phyloP scores from a whole-genome alignment of 192 early-diverging fungal species.

The Coemansia sp. region DNA sequence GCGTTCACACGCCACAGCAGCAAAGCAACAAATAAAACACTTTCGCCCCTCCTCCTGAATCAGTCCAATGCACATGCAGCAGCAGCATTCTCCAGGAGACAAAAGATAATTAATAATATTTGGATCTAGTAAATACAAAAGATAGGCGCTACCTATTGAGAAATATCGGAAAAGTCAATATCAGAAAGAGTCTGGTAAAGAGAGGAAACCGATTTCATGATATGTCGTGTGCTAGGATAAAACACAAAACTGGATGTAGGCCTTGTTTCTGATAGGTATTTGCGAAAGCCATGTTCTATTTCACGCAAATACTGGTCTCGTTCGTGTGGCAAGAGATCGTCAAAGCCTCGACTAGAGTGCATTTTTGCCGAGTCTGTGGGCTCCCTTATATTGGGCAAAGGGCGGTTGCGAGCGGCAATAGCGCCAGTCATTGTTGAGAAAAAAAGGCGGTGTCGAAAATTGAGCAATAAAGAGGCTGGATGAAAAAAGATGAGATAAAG shows the following conservation, averaged over 20 bases:
- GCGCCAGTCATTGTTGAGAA: neutral
- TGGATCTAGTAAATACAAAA: neutral
- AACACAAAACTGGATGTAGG: slow-evolving; percentile 4
- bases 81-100: neutral
- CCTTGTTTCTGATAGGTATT: neutral
- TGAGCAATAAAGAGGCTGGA: neutral
- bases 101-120: neutral
- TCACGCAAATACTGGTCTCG: slow-evolving; percentile 1
- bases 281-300: slow-evolving; percentile 4
- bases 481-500: neutral
- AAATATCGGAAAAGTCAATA: slow-evolving; percentile 13
- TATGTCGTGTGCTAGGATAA: slow-evolving; percentile 6
- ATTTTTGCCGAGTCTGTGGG: neutral
- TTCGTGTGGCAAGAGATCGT: neutral
- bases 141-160: neutral
- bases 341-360: slow-evolving; percentile 4
- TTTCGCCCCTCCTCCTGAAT: neutral
- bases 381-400: neutral
- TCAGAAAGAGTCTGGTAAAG: slow-evolving; percentile 9
- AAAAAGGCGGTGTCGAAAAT: neutral
- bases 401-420: neutral
- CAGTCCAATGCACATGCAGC: neutral
- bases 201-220: neutral
- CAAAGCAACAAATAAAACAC: neutral
- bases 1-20: neutral